Evolutionary conservation across 257 asterid species (phyloP).

Genomic region (Echites panduratus): DNA sequence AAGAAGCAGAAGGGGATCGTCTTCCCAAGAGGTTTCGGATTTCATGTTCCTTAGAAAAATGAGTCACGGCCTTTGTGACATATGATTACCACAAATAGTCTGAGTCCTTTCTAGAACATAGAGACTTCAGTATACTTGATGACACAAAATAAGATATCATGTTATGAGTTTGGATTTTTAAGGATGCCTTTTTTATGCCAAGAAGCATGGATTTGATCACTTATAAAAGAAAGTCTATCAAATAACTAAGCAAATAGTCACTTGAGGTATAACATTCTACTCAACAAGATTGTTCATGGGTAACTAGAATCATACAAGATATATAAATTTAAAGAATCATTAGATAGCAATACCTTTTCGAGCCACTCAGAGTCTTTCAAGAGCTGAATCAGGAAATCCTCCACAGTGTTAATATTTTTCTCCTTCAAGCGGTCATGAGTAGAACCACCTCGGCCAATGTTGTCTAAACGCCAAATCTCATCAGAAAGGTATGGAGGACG

Average conservation of each 20-base stretch:
- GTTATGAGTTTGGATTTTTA: no score
- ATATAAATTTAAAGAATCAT: neutral
- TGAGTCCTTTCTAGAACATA: no score
- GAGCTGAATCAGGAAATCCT: constrained; percentile 19
- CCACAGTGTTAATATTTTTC: constrained; percentile 1
- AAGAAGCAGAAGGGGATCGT: no score
- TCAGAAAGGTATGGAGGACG: constrained; percentile 23
- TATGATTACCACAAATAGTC: no score
- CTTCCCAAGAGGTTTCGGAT: no score
- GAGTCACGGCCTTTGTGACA: no score
- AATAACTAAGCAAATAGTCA: neutral
- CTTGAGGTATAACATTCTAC: neutral
- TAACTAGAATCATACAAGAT: neutral
- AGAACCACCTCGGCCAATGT: constrained; percentile 6
- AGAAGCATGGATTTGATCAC: no score
- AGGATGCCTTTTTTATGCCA: no score
- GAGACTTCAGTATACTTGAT: no score
- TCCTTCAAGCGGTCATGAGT: neutral
- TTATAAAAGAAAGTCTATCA: no score
- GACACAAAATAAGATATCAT: no score
- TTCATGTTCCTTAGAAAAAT: no score
- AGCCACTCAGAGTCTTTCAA: constrained; percentile 8
- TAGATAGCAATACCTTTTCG: neutral
- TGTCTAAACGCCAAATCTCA: constrained; percentile 22
- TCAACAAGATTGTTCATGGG: neutral